These are phyloP conservation scores for Leccinum longicurvipes DNA, from an alignment of 768 basidiomycete genomes.

Conservation along the genomic window DNA sequence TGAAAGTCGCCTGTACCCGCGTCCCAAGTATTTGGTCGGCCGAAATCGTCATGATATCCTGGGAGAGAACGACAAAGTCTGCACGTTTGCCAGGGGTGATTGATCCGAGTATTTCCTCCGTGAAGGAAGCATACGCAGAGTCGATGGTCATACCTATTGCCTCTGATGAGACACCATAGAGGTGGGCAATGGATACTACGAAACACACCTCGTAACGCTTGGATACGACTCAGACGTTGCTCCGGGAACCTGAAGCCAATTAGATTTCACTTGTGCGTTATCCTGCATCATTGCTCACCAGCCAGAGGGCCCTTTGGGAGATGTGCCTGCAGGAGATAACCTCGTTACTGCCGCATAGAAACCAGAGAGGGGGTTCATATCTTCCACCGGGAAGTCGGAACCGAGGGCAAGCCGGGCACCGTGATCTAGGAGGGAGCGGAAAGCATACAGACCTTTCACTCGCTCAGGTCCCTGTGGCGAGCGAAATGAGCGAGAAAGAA, in stretches of 20 bases:
- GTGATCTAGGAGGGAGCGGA: slow-evolving; percentile 65
- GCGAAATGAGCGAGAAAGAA: neutral
- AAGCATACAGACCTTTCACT: slow-evolving; percentile 84
- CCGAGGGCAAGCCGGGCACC: slow-evolving; percentile 74
- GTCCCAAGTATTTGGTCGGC: slow-evolving; percentile 59
- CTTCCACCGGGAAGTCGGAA: slow-evolving; percentile 89
- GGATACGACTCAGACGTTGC: slow-evolving; percentile 67
- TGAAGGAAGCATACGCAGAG: slow-evolving; percentile 85
- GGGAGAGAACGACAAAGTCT: slow-evolving; percentile 81
- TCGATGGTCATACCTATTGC: slow-evolving; percentile 80
- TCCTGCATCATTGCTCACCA: slow-evolving; percentile 50
- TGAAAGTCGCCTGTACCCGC: slow-evolving; percentile 67
- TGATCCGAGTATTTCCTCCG: slow-evolving; percentile 70
- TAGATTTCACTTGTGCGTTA: too few relatives aligned
- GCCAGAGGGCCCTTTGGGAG: slow-evolving; percentile 79
- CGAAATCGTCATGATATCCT: slow-evolving; percentile 74
- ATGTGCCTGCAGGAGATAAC: slow-evolving; percentile 61
- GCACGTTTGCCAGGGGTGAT: slow-evolving; percentile 75
- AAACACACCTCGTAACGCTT: slow-evolving; percentile 68
- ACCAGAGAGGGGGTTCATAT: slow-evolving; percentile 76
- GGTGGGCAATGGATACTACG: neutral
- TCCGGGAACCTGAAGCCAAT: slow-evolving; percentile 66
- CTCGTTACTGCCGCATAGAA: slow-evolving; percentile 90
- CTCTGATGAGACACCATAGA: neutral
- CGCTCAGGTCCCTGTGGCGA: slow-evolving; percentile 70